Conservation (phyloP, 805 yeast species). For the Yarrowia keelungensis region DNA sequence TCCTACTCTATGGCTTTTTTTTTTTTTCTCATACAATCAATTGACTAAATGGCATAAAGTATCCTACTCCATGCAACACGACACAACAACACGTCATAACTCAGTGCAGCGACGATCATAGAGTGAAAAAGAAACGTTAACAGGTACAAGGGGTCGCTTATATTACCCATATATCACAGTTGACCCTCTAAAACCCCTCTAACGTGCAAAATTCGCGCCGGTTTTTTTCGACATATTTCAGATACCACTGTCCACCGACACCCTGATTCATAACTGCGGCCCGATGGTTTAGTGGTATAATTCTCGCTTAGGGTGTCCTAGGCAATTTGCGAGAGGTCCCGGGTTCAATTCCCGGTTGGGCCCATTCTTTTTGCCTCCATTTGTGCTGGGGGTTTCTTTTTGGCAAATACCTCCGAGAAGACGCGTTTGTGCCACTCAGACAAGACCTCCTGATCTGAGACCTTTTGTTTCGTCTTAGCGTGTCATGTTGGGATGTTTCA, state of each 20-base stretch:
- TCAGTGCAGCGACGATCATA: too few species aligned
- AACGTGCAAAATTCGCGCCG: neutral
- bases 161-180: too few species aligned
- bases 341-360: constrained; percentile 18
- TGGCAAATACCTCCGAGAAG: neutral
- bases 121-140: too few species aligned
- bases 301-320: constrained; percentile 22
- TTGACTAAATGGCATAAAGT: too few species aligned
- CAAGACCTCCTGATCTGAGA: neutral
- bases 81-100: too few species aligned
- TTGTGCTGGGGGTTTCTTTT: neutral
- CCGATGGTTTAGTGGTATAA: constrained; percentile 16
- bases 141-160: too few species aligned
- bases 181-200: too few species aligned
- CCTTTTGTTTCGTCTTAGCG: neutral
- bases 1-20: too few species aligned
- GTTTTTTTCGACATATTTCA: neutral
- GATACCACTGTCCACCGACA: neutral
- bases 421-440: neutral
- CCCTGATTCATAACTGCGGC: neutral
- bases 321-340: constrained; percentile 23
- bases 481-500: neutral
- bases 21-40: too few species aligned
- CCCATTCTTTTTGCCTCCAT: neutral
- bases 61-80: too few species aligned